Evolutionary conservation across 108 stramenopile genomes (phyloP), one percentile per base, ranked within the genome.

Genomic region (Poteriospumella lacustris): DNA sequence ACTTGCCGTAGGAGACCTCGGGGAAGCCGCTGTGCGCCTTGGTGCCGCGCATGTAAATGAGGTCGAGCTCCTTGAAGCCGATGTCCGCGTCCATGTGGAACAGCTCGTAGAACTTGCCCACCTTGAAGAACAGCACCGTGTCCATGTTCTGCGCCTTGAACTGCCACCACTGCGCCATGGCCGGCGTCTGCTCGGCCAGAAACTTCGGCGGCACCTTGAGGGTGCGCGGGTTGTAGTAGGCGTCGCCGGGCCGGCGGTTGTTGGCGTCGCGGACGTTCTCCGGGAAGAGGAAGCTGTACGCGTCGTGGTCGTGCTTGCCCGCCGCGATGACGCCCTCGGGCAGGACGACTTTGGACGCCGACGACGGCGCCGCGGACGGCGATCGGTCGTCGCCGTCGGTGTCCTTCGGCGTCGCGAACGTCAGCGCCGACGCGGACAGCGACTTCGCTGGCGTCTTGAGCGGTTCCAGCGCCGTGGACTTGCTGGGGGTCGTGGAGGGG

Each of bases 1-100:
- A 85, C 39, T 86, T 89, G 1, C 93, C 97, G 68, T 95, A 97
- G 39, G 86, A 88, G 1, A 89, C 87, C 86, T 99, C 99, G 2
- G 99, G 99, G 80, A 97, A 97, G 1, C 99, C 97, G 0, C 91
- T 85, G 88, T 99, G 99, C 3, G 96, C 99, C 67, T 88, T 80
- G n/a, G 78, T 73, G 1, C 88, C 86, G 91, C 97, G 98, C 99
- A 99, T 99, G 87, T 99, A 98, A 40, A 83, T 83, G 60, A 95
- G 87, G 39, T 88, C 91, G 52, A 92, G 76, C n/a, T 92, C 88
- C 52, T 85, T 64, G 43, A 94, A 94, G 40, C 91, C 97, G 2
- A 97, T 85, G 79, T 99, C 99, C 31, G 99, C 95, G 79, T 99
- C 99, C 81, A 90, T 90, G 80, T 96, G 93, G 68, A 88, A 90